phyloP scores from a whole-genome alignment of 495 filamentous ascomycete species.

The Monascus purpureus region DNA sequence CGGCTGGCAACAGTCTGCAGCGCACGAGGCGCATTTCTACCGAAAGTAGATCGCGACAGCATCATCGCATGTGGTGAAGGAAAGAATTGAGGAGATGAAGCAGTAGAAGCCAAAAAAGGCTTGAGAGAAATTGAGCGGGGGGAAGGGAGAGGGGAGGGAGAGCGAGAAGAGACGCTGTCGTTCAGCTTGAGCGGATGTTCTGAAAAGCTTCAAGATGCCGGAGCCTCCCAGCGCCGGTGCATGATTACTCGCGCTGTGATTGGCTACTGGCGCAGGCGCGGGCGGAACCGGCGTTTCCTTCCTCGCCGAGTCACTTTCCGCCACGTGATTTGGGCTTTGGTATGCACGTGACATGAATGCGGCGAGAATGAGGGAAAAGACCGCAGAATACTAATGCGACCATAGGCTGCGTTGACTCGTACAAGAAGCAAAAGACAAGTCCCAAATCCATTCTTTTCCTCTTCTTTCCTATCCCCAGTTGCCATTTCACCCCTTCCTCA shows the following conservation, averaged over 20 bases:
- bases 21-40: constrained; percentile 64
- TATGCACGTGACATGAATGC: neutral
- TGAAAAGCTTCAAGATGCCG: constrained; percentile 40
- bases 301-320: constrained; percentile 16
- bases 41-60: constrained; percentile 70
- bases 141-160: constrained; percentile 14
- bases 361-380: neutral
- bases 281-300: constrained; percentile 32
- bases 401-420: neutral
- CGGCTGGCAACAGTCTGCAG: constrained; percentile 46
- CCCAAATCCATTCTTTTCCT: neutral
- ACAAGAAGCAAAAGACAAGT: neutral
- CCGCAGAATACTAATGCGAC: too few relatives aligned
- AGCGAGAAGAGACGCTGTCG: constrained; percentile 9
- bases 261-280: constrained; percentile 26
- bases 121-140: constrained; percentile 29
- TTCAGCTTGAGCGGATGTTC: constrained; percentile 20
- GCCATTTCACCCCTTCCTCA: constrained; percentile 10
- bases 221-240: constrained; percentile 8
- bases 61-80: constrained; percentile 48
- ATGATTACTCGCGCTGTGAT: constrained; percentile 30
- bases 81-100: constrained; percentile 14
- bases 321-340: constrained; percentile 24
- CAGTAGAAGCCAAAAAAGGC: constrained; percentile 19
- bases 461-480: neutral